These are phyloP conservation scores for Fusarium clavum DNA, from an alignment of 2,329 filamentous ascomycete genomes.

Conservation along the genomic window DNA sequence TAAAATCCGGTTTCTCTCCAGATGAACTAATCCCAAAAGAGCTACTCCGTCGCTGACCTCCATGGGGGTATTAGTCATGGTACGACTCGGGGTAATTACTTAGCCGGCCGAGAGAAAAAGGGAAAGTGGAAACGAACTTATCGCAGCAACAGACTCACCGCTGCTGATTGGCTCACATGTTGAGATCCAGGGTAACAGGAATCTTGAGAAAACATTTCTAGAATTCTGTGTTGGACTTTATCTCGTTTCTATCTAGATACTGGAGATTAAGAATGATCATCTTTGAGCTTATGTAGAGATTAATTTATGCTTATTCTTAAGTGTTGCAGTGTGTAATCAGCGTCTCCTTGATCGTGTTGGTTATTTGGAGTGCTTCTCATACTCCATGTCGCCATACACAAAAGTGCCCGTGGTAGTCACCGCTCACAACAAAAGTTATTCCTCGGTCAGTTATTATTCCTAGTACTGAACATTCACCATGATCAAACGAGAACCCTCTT, in stretches of 20 bases:
- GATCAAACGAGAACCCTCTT: not conserved
- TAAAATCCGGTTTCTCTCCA: not conserved
- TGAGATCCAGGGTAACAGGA: not conserved
- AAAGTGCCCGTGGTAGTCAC: too few species aligned
- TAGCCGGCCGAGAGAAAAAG: not conserved
- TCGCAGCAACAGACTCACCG: too few species aligned
- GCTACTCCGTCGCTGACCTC: not conserved
- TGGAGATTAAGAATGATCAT: not conserved
- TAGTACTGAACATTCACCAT: not conserved
- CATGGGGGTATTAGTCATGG: not conserved
- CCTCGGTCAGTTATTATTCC: not conserved
- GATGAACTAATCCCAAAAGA: rapidly evolving
- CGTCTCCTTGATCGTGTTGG: too few species aligned
- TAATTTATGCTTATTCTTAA: conserved; percentile 1
- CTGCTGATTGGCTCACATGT: not conserved
- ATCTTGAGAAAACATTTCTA: not conserved
- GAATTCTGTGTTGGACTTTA: not conserved
- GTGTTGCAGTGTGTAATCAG: too few species aligned
- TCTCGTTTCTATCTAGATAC: not conserved
- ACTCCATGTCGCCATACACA: too few species aligned
- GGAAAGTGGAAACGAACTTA: not conserved
- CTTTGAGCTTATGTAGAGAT: conserved; percentile 6
- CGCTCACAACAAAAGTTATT: too few species aligned
- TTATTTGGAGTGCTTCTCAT: too few species aligned
- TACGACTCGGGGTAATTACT: not conserved